phyloP scores from a whole-genome alignment of 495 filamentous ascomycete genomes.

The Penicillium lividum region DNA sequence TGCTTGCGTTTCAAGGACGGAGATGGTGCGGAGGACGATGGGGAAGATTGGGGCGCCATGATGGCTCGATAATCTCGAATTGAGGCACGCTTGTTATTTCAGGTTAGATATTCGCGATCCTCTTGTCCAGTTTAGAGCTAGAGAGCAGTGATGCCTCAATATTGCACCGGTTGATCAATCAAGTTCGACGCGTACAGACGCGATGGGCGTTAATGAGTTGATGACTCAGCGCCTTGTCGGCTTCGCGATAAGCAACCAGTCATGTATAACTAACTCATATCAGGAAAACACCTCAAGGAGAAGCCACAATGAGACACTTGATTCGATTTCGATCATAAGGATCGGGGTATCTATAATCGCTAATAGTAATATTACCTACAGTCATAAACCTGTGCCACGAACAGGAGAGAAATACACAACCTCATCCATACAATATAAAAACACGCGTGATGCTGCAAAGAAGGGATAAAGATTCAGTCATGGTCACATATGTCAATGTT shows the following conservation, averaged over 20 bases:
- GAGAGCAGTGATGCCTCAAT: slow-evolving; percentile 5
- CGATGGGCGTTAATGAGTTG: slow-evolving; percentile 25
- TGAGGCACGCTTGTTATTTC: not conserved
- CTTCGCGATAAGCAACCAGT: not conserved
- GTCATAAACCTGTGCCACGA: not conserved
- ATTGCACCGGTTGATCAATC: slow-evolving; percentile 1
- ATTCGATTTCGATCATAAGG: not conserved
- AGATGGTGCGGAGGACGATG: slow-evolving; percentile 43
- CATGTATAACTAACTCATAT: not conserved
- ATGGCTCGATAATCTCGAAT: not conserved
- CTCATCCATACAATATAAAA: slow-evolving; percentile 6
- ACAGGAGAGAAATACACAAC: slow-evolving; percentile 10
- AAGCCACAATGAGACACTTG: not conserved
- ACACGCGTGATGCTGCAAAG: slow-evolving; percentile 9
- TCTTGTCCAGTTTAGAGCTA: not conserved
- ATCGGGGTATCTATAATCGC: slow-evolving; percentile 14
- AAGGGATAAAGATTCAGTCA: slow-evolving; percentile 6
- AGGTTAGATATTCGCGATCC: not conserved
- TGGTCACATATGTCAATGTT: not conserved
- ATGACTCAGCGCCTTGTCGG: slow-evolving; percentile 24
- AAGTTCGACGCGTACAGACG: slow-evolving; percentile 21
- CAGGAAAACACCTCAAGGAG: not conserved
- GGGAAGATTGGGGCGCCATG: slow-evolving; percentile 45
- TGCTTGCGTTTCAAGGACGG: slow-evolving; percentile 60
- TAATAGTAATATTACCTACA: slow-evolving; percentile 21